Evolutionary conservation across 1,284 basidiomycete genomes (phyloP).

Genomic region (Ceratobasidium sp.): DNA sequence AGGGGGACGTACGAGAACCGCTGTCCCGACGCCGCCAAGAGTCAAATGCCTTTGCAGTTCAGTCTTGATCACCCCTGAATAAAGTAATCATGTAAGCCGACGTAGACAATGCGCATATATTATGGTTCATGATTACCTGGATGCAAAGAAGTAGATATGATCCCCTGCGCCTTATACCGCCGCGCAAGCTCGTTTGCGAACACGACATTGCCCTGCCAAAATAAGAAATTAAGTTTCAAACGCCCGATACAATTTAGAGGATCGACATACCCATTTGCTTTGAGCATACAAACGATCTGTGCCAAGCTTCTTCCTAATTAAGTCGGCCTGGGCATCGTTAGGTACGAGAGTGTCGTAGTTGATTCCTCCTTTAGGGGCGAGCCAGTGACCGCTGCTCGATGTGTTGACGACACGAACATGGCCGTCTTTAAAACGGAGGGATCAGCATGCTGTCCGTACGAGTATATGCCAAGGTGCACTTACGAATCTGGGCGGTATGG

Average conservation of each 20-base stretch:
- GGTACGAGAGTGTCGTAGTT: conserved; percentile 26
- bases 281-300: conserved; percentile 34
- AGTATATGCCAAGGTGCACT: not conserved
- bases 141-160: conserved; percentile 58
- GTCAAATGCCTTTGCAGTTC: conserved; percentile 54
- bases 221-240: not conserved
- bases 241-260: not conserved
- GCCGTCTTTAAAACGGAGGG: conserved; percentile 50
- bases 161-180: conserved; percentile 58
- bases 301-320: conserved; percentile 25
- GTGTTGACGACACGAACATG: conserved; percentile 28
- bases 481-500: conserved; percentile 32
- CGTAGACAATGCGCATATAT: not conserved
- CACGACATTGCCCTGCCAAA: conserved; percentile 54
- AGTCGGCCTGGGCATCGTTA: conserved; percentile 14
- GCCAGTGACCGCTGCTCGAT: conserved; percentile 3
- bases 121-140: conserved; percentile 54
- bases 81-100: conserved; percentile 6
- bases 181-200: conserved; percentile 57
- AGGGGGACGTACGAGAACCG: conserved; percentile 5
- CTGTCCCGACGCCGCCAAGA: not conserved
- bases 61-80: conserved; percentile 44
- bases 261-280: conserved; percentile 43
- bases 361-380: conserved; percentile 23
- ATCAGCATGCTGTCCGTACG: too few species aligned